Base-by-base conservation (phyloP, 1,139 yeast species). In the Yamadazyma membranifaciens region DNA sequence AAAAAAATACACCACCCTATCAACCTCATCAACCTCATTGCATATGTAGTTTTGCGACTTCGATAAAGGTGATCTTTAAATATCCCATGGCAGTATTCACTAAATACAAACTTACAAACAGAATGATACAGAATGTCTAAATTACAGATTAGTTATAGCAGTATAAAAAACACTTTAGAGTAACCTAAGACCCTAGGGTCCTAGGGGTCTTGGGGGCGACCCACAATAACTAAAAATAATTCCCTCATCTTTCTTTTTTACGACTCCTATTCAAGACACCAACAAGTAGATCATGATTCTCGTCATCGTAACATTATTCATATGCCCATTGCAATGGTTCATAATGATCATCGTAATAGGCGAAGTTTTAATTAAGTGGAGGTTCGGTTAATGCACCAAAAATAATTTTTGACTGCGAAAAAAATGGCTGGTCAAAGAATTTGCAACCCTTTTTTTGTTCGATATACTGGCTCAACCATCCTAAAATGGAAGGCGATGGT, bases 331-430 rank as follows among this genome's bases (percentile, higher is more conserved):
- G 4, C 14, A 27, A 9, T 27, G n/a, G 30, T 27, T 27, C 30
- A 11, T 27, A 27, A 27, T 27, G 30, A 29, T 13, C 11, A 9
- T 13, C 15, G 15, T 29, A 12, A 14, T 29, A 14, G 14, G 20
- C 11, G 28, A n/a, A n/a, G n/a, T n/a, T n/a, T n/a, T n/a, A n/a
- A n/a, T 10, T n/a, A 9, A 4, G 11, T 26, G 12, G 12, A 9
- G 12, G 11, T n/a, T 26, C 10, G n/a, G n/a, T n/a, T n/a, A 26
- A 10, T 4, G 10, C 11, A n/a, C 37, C 22, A 27, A 35, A 17
- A 36, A 36, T 31, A 24, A 16, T 27, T 16, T 14, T 29, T 14
- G 33, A 14, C 35, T 33, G 35, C 35, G 35, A 33, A 33, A 33
- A 30, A 33, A 25, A 6, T 33, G 35, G 35, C 35, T 33, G 35